Conservation (phyloP, 192 early-diverging fungal genomes). For the Backusella luteola region DNA sequence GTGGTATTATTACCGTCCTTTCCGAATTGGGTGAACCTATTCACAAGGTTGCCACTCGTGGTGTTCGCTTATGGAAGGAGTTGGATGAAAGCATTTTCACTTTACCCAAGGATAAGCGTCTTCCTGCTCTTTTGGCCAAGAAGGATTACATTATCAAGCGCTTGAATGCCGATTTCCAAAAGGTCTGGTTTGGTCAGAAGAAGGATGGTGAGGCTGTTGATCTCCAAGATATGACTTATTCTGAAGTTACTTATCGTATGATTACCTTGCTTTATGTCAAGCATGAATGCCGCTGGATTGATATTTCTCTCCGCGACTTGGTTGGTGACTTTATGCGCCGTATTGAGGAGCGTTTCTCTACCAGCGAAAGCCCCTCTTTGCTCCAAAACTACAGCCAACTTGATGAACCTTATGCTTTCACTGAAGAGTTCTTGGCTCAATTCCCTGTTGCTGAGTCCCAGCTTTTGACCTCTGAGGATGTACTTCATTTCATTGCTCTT, state of each 20-base stretch:
- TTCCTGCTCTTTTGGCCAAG: conserved; percentile 68
- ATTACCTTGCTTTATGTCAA: conserved; percentile 78
- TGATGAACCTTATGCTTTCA: conserved; percentile 62
- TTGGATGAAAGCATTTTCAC: conserved; percentile 78
- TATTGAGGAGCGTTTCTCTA: conserved; percentile 86
- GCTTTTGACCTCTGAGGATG: conserved; percentile 81
- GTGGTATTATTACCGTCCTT: conserved; percentile 81
- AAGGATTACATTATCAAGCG: conserved; percentile 85
- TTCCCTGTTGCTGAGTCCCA: conserved; percentile 71
- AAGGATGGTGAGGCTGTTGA: conserved; percentile 69
- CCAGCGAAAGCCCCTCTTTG: conserved; percentile 50
- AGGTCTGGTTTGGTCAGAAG: conserved; percentile 94
- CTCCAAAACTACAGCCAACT: conserved; percentile 64
- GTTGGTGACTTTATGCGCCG: conserved; percentile 80
- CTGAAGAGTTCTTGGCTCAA: conserved; percentile 63
- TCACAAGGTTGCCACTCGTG: conserved; percentile 88
- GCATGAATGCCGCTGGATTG: conserved; percentile 78
- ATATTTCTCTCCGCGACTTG: conserved; percentile 64
- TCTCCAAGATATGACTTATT: conserved; percentile 92
- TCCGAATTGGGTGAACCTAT: conserved; percentile 94
- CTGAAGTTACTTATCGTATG: conserved; percentile 80
- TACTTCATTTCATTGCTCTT: conserved; percentile 77
- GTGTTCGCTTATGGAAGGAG: conserved; percentile 74
- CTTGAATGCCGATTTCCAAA: conserved; percentile 88
- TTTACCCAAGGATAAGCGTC: conserved; percentile 81